These are phyloP conservation scores for Cordyceps farinosa DNA, from an alignment of 2,329 filamentous ascomycete species.

Conservation along the genomic window DNA sequence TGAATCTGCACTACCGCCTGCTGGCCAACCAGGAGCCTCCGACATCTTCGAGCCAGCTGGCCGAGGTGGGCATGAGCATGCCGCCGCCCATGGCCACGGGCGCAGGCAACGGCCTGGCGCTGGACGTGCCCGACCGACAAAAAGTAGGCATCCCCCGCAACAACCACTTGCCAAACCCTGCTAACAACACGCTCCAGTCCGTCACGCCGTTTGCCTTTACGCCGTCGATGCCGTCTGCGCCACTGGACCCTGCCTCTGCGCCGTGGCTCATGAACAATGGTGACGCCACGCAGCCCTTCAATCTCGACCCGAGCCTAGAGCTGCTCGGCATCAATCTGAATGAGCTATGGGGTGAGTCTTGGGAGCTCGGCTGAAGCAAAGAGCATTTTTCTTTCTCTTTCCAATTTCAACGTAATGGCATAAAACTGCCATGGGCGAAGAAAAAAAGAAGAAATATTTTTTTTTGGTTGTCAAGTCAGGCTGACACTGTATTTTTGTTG, in stretches of 20 bases:
- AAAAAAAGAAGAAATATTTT: background rate
- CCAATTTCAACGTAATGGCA: background rate
- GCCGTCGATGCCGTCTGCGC: slow-evolving; percentile 33
- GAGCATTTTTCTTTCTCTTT: background rate
- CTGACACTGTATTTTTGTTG: slow-evolving; percentile 10
- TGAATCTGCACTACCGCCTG: slow-evolving; percentile 56
- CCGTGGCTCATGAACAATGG: slow-evolving; percentile 32
- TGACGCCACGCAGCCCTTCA: slow-evolving; percentile 38
- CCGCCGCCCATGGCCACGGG: slow-evolving; percentile 24
- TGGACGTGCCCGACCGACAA: slow-evolving; percentile 35
- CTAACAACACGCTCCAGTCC: slow-evolving; percentile 38
- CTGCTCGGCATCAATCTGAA: slow-evolving; percentile 52
- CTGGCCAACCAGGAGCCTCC: slow-evolving; percentile 50
- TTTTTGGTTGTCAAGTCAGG: slow-evolving; percentile 2
- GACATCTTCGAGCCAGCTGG: slow-evolving; percentile 24
- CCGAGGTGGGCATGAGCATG: slow-evolving; percentile 30
- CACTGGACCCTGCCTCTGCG: slow-evolving; percentile 33
- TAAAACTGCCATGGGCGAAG: background rate
- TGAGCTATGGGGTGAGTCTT: slow-evolving; percentile 52
- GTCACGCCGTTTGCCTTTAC: slow-evolving; percentile 40
- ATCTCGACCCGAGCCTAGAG: slow-evolving; percentile 53
- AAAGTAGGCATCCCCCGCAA: slow-evolving; percentile 32
- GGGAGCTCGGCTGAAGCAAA: slow-evolving; percentile 37
- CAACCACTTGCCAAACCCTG: background rate
- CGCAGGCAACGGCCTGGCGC: slow-evolving; percentile 28